Conservation (phyloP, 345 rosid species). For the Hibiscus mutabilis region DNA sequence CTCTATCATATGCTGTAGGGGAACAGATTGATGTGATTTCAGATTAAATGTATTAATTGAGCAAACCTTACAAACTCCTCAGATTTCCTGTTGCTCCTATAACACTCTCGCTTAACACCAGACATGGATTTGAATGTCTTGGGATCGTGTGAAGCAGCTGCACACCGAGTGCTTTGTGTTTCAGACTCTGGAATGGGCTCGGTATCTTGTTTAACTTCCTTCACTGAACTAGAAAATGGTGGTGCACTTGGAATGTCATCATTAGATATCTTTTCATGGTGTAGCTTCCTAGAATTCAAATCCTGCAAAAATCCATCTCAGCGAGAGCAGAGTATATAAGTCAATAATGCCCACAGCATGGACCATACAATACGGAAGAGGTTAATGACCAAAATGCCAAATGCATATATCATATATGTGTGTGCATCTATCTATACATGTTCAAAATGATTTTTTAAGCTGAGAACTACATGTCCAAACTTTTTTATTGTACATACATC, state of each 20-base stretch:
- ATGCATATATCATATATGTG: background rate
- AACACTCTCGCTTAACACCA: slow-evolving; percentile 30
- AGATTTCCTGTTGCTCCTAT: slow-evolving; percentile 33
- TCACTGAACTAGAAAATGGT: slow-evolving; percentile 53
- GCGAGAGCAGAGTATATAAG: background rate
- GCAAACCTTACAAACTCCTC: slow-evolving; percentile 57
- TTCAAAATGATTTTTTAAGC: background rate
- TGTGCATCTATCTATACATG: background rate
- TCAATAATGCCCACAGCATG: background rate
- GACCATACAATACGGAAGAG: background rate
- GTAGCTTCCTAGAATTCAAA: slow-evolving; percentile 22
- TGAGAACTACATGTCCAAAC: background rate
- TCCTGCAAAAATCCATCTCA: slow-evolving; percentile 31
- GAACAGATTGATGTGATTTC: background rate
- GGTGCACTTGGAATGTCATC: slow-evolving; percentile 85
- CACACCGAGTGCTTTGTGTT: slow-evolving; percentile 10
- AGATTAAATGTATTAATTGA: background rate
- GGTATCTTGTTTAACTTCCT: slow-evolving; percentile 37
- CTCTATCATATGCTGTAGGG: background rate
- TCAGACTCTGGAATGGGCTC: slow-evolving; percentile 24
- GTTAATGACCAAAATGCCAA: background rate
- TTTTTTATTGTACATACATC: background rate
- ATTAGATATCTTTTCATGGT: slow-evolving; percentile 31
- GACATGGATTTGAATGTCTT: slow-evolving; percentile 23
- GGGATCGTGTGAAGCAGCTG: slow-evolving; percentile 16